Evolutionary conservation across 768 basidiomycete species (phyloP).

Genomic region (Tylopilus sp.): DNA sequence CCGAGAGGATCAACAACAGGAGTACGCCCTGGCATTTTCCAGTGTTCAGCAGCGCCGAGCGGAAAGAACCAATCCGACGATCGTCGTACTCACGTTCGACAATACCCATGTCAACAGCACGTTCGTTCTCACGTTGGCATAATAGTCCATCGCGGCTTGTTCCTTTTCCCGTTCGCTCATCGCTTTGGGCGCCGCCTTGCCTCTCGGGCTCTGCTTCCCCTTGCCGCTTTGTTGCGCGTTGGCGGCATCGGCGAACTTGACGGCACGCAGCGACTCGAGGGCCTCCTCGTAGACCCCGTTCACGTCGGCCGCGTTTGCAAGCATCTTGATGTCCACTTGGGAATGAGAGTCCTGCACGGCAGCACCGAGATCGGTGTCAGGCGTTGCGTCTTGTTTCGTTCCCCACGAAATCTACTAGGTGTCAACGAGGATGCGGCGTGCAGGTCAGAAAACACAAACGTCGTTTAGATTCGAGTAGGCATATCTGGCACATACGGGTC

Average conservation of each 20-base stretch:
- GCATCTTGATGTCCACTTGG: constrained; percentile 85
- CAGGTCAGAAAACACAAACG: constrained; percentile 34
- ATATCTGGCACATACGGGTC: constrained; percentile 50
- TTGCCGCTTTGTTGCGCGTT: constrained; percentile 1
- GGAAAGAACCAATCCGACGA: too few relatives aligned
- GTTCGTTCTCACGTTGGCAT: constrained; percentile 84
- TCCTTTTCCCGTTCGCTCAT: constrained; percentile 61
- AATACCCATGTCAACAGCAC: constrained; percentile 78
- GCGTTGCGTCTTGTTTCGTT: constrained; percentile 82
- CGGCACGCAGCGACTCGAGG: constrained; percentile 63
- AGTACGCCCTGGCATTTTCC: constrained; percentile 53
- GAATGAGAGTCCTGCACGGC: constrained; percentile 78
- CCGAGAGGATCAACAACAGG: constrained; percentile 64
- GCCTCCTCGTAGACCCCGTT: constrained; percentile 85
- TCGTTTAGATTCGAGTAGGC: constrained; percentile 86
- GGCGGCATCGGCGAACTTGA: constrained; percentile 38
- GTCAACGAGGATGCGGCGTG: constrained; percentile 11
- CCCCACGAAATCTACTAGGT: constrained; percentile 80
- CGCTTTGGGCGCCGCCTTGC: constrained; percentile 17
- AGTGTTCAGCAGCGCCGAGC: not conserved
- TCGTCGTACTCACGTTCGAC: constrained; percentile 76
- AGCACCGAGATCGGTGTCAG: constrained; percentile 76
- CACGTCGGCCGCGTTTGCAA: constrained; percentile 76
- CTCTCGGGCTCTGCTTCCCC: constrained; percentile 2
- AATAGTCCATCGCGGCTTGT: constrained; percentile 78